Base-by-base conservation (phyloP, 2,329 filamentous ascomycete species). In the Furcasterigmium furcatum region DNA sequence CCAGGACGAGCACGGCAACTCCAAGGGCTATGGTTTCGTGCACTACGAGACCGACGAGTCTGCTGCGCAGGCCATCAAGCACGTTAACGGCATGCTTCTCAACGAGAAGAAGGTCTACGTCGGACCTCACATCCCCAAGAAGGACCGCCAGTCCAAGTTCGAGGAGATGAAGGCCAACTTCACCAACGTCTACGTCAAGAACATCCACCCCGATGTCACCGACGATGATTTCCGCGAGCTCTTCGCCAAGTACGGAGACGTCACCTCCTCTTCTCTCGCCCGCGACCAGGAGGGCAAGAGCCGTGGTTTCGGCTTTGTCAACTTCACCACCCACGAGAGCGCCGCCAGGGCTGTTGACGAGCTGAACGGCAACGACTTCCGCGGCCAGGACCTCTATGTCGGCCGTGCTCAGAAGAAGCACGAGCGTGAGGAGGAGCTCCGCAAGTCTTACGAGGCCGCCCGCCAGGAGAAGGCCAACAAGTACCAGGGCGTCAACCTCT, bases 121-220 rank as follows among this genome's bases (percentile, higher is more conserved):
- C 58, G 94, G 94, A 55, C 92, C 96, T 74, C 94, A 99, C 76
- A 97, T 99, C 63, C 91, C 94, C 69, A 97, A 97, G 87, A 97
- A 97, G 82, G 94, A 99, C 67, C 92, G 94, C 62, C 94, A 97
- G 82, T 96, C 90, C 89, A 99, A 99, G 78, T 97, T 97, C 60
- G 94, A 99, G 78, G 94, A 99, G 81, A 99, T 99, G 92, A 99
- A 99, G 86, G 94, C 94, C 71, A 99, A 99, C 81, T 99, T 95
- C 82, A 99, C 94, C 78, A 99, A 99, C 71, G 85, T 99, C 72
- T 99, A 99, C 76, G 89, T 99, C 77, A 99, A 99, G 85, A 99
- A 99, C 77, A 87, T 99, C 59, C 82, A 85, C 60, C 63, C 74
- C 29, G 92, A 96, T 41, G 88, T 86, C 53, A 87, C 83, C 48